Base-by-base conservation (phyloP, 768 basidiomycete species). In the Russula sp. region DNA sequence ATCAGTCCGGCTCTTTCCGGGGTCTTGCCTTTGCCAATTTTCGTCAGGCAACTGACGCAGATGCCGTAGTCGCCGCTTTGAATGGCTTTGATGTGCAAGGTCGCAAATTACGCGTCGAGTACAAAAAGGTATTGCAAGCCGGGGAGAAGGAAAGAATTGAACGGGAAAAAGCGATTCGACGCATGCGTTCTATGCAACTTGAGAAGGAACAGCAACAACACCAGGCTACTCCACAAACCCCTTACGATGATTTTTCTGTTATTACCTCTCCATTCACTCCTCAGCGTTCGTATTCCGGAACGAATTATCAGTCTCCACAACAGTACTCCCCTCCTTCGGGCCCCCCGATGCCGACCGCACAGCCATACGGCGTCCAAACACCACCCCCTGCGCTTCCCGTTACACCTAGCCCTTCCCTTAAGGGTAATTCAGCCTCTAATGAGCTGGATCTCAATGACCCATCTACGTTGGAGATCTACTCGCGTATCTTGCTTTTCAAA, bases 81-180 rank as follows among this genome's bases (percentile, higher is more conserved):
- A 98, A 98, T 71, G 96, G 96, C 13, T 95, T 92, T 73, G 94
- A 95, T 70, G 90, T 97, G 38, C 91, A 94, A 71, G 97, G 97
- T 26, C 91, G 97, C 71, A 98, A 98, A 76, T 81, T 99, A 57
- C 90, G 97, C 49, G 96, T 98, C 61, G 97, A 99, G 77, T 98
- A 98, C 81, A 99, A 99, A 81, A 98, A 98, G 77, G 96, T 98
- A 9, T 79, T 99, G n/a, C 95, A 98, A 75, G 94, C 95, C 4
- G 95, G 96, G 55, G 97, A 99, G 77, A 99, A 99, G 78, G 97
- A 99, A 73, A 86, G 93, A 62, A 99, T 98, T 72, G 97, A 99
- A 76, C 80, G 96, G 62, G 96, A 98, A 80, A 99, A 99, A 80
- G 97, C 97, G 2, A 86, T 99, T 67, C 89, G 95, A 68, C 84